phyloP scores from a whole-genome alignment of 1,284 basidiomycete species.

The Ceratobasidium theobromae region DNA sequence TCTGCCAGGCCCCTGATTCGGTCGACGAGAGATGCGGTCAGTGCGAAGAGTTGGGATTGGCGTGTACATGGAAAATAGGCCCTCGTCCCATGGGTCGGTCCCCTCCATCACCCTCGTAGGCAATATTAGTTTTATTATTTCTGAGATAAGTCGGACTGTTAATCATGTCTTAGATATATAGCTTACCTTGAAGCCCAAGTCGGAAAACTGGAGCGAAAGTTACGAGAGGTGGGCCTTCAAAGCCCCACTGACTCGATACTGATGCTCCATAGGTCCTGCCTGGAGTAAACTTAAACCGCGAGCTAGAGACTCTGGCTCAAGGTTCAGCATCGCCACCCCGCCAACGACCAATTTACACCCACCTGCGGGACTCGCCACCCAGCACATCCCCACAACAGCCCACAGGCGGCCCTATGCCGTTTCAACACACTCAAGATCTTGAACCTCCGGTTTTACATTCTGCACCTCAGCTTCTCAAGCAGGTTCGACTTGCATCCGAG shows the following conservation, averaged over 20 bases:
- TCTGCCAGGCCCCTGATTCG: conserved; percentile 9
- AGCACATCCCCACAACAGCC: neutral
- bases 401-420: neutral
- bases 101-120: conserved; percentile 18
- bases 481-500: conserved; percentile 10
- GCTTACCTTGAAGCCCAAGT: conserved; percentile 4
- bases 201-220: conserved; percentile 4
- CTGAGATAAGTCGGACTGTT: neutral
- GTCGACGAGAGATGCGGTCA: conserved; percentile 17
- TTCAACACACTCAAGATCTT: neutral
- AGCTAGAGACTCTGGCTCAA: conserved; percentile 15
- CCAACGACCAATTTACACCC: neutral
- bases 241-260: neutral
- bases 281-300: conserved; percentile 18
- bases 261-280: conserved; percentile 8
- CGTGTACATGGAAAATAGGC: neutral
- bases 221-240: neutral
- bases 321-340: neutral
- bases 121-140: neutral
- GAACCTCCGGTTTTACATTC: neutral
- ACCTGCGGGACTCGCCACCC: neutral
- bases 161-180: neutral
- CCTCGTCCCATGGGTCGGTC: conserved; percentile 15
- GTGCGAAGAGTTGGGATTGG: neutral
- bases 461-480: conserved; percentile 6